Evolutionary conservation across 495 filamentous ascomycete genomes (phyloP).

Genomic region (Penicillium steckii): DNA sequence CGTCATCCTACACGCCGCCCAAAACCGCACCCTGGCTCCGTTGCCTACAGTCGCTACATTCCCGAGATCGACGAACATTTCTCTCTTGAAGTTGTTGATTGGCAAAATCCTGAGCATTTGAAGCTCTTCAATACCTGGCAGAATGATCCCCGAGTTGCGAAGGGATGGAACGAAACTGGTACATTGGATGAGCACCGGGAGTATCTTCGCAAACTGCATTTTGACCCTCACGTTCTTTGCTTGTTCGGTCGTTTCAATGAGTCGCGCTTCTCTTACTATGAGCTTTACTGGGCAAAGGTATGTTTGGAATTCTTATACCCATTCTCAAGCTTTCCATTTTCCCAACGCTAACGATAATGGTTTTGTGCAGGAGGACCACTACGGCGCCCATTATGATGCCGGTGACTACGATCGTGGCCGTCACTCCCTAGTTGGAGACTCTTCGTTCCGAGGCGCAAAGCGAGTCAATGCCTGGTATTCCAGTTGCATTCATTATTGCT

Average conservation of each 20-base stretch:
- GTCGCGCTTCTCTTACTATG: slow-evolving; percentile 63
- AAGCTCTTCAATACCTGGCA: slow-evolving; percentile 65
- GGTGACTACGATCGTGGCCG: slow-evolving; percentile 65
- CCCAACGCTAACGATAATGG: background rate
- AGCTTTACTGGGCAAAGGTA: slow-evolving; percentile 72
- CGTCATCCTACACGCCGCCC: slow-evolving; percentile 60
- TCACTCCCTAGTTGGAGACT: slow-evolving; percentile 66
- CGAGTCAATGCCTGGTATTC: slow-evolving; percentile 70
- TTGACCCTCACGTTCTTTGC: slow-evolving; percentile 61
- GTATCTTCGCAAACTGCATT: slow-evolving; percentile 58
- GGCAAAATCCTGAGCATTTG: slow-evolving; percentile 51
- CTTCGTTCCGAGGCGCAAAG: slow-evolving; percentile 60
- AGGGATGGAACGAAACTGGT: slow-evolving; percentile 68
- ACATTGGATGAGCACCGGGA: slow-evolving; percentile 60
- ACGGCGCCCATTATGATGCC: slow-evolving; percentile 63
- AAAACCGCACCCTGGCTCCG: slow-evolving; percentile 60
- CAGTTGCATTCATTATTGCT: slow-evolving; percentile 67
- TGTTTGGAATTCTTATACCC: background rate
- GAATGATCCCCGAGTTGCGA: slow-evolving; percentile 67
- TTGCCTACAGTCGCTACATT: slow-evolving; percentile 67
- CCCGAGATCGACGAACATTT: slow-evolving; percentile 65
- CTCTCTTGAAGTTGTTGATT: slow-evolving; percentile 62
- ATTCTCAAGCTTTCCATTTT: background rate
- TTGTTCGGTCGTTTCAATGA: slow-evolving; percentile 63
- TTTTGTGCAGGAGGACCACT: slow-evolving; percentile 56